These are phyloP conservation scores for Globisporangium spinosum DNA, from an alignment of 352 stramenopile species.

Conservation along the genomic window DNA sequence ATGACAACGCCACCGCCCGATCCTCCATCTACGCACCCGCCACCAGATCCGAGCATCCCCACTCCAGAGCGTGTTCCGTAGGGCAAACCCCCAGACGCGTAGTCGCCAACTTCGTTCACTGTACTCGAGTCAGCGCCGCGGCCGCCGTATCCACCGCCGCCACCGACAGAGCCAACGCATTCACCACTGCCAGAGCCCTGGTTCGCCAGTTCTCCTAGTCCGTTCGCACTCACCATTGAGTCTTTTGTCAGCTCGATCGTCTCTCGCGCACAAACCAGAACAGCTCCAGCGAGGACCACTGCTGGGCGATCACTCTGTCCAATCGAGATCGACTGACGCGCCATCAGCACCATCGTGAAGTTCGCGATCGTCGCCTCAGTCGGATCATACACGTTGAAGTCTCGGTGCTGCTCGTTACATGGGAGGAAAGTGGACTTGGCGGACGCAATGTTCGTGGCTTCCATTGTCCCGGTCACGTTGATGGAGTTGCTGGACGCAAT, in stretches of 20 bases:
- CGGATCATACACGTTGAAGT: conserved; percentile 13
- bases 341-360: conserved; percentile 60
- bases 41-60: conserved; percentile 69
- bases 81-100: conserved; percentile 54
- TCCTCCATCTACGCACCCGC: conserved; percentile 61
- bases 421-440: conserved; percentile 45
- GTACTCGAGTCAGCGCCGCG: conserved; percentile 65
- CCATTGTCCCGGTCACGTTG: conserved; percentile 40
- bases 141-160: conserved; percentile 66
- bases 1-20: conserved; percentile 68
- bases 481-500: conserved; percentile 51
- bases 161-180: conserved; percentile 55
- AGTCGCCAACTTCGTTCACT: conserved; percentile 47
- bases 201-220: conserved; percentile 56
- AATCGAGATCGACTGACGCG: conserved; percentile 48
- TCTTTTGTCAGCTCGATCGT: conserved; percentile 38
- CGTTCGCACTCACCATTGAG: conserved; percentile 53
- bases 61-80: conserved; percentile 65
- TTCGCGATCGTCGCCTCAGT: conserved; percentile 28
- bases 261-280: conserved; percentile 56
- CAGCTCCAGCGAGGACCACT: conserved; percentile 43
- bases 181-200: conserved; percentile 58
- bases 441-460: conserved; percentile 36
- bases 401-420: conserved; percentile 43
- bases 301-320: conserved; percentile 30